Evolutionary conservation across 1,284 basidiomycete genomes (phyloP).

Genomic region (Pseudozyma sp.): DNA sequence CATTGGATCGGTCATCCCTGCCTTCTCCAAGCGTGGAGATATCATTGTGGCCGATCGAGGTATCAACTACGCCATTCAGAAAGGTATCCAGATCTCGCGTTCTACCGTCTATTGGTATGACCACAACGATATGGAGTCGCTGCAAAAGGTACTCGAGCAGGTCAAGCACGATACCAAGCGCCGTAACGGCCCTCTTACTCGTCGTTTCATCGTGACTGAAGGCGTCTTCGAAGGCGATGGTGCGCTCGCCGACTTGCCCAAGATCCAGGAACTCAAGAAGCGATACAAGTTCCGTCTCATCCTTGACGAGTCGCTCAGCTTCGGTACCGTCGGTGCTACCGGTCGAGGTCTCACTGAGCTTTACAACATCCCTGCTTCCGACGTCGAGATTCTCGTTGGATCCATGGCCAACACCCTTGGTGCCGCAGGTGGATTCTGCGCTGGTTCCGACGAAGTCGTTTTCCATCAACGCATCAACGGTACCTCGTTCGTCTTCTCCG

Average conservation of each 20-base stretch:
- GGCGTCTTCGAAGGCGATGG: constrained; percentile 97
- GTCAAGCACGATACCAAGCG: constrained; percentile 90
- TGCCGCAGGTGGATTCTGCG: constrained; percentile 93
- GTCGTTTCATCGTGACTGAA: constrained; percentile 95
- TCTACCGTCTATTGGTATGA: constrained; percentile 93
- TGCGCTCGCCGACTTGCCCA: constrained; percentile 87
- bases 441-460: constrained; percentile 84
- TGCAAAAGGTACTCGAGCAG: constrained; percentile 85
- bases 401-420: constrained; percentile 87
- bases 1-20: constrained; percentile 92
- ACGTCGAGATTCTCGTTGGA: constrained; percentile 76
- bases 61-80: constrained; percentile 94
- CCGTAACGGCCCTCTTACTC: constrained; percentile 82
- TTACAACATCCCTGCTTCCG: constrained; percentile 81
- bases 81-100: constrained; percentile 95
- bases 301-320: constrained; percentile 92
- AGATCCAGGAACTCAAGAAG: constrained; percentile 90
- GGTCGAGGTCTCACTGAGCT: constrained; percentile 94
- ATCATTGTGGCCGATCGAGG: constrained; percentile 96
- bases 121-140: constrained; percentile 90
- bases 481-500: constrained; percentile 94
- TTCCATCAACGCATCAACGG: constrained; percentile 97
- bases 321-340: constrained; percentile 90
- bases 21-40: constrained; percentile 97
- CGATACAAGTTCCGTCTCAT: constrained; percentile 97